Evolutionary conservation across 176 grass and related monocot species (phyloP), one percentile per base, ranked within the genome.

Genomic region (Lolium multiflorum): DNA sequence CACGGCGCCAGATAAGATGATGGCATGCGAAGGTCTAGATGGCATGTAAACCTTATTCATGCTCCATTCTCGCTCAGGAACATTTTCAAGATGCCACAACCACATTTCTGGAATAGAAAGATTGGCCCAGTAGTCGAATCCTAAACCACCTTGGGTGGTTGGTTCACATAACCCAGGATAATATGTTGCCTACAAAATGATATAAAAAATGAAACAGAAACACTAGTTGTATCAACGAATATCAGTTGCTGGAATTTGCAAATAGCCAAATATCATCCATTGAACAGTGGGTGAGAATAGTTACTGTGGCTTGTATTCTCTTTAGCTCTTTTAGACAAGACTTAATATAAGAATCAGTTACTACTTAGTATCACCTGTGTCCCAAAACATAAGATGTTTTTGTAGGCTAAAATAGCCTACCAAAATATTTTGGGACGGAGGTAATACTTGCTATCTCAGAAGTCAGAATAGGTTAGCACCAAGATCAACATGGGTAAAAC

Each of bases 121-220:
- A 86, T 98, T 98, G 83, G 93, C 89, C 88, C 86, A 98, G 79
- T 91, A 98, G 79, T 98, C 88, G 41, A 98, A 98, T 83, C 96
- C 96, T 76, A 98, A 88, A 81, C 96, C 93, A 15, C 96, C 96
- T 89, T 95, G 92, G 89, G 93, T 91, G 31, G 74, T 94, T 86
- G 93, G 78, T 85, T 98, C 93, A 70, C 93, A 98, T 68, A 98
- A 91, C 74, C 96, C 93, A 87, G 96, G 96, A 92, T 98, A 98
- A 86, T 87, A 95, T 88, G 96, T 95, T 71, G 93, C 89, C 95
- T 97, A 75, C 35, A 80, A 41, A 78, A 87, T 77, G 65, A 87
- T 60, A 84, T 39, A 50, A 56, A 46, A 67, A 67, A 26, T 48
- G 31, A 28, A 70, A 78, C 61, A 50, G 31, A 38, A 84, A 15